Evolutionary conservation across 768 basidiomycete species (phyloP).

Genomic region (Boletales sp.): DNA sequence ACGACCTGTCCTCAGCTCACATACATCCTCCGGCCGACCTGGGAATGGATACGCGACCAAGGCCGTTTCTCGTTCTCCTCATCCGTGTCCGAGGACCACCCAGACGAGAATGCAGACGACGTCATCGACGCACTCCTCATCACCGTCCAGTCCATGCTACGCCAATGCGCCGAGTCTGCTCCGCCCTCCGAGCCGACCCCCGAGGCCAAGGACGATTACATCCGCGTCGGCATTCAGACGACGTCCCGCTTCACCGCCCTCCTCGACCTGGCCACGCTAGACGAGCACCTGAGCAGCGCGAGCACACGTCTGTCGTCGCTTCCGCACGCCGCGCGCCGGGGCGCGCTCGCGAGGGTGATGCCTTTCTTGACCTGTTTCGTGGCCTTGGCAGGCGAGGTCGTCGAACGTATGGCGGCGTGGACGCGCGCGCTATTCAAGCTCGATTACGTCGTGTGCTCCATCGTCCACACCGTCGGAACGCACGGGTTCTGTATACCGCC

Average conservation of each 20-base stretch:
- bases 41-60: conserved; percentile 31
- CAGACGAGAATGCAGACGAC: conserved; percentile 27
- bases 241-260: conserved; percentile 45
- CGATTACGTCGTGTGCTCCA: conserved; percentile 68
- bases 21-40: conserved; percentile 26
- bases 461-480: conserved; percentile 67
- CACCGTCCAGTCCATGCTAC: conserved; percentile 57
- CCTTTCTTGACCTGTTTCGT: conserved; percentile 76
- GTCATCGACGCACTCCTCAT: conserved; percentile 65
- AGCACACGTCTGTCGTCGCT: conserved; percentile 38
- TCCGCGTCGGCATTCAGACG: conserved; percentile 44
- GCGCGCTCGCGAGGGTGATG: conserved; percentile 43
- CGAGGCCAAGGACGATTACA: conserved; percentile 43
- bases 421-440: conserved; percentile 82
- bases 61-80: conserved; percentile 18
- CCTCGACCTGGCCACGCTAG: conserved; percentile 46
- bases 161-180: conserved; percentile 32
- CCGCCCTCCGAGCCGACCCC: neutral
- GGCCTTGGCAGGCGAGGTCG: conserved; percentile 51
- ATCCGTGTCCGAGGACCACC: neutral
- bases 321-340: conserved; percentile 30
- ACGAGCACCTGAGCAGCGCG: conserved; percentile 37
- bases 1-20: conserved; percentile 24
- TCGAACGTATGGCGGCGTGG: conserved; percentile 60
- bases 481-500: conserved; percentile 93